Conservation (phyloP, 352 stramenopile genomes). For the Phytophthora citricola region DNA sequence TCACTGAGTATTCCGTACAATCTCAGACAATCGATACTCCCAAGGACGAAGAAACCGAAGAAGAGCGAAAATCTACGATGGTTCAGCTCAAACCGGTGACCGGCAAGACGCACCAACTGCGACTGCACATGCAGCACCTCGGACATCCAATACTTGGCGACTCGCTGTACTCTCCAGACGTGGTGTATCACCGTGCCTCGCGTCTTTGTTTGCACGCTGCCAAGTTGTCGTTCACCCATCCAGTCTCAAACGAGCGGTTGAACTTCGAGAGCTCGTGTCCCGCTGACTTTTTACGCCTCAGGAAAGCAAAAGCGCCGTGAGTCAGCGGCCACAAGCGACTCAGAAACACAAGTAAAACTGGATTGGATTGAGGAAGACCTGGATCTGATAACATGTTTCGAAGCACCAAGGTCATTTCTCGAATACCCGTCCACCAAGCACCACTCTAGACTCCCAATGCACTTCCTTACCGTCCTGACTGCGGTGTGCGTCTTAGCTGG, state of each 20-base stretch:
- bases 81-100: constrained; percentile 79
- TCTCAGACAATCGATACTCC: constrained; percentile 10
- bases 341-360: neutral
- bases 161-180: constrained; percentile 74
- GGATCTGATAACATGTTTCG: constrained; percentile 4
- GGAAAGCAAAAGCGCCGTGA: neutral
- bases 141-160: constrained; percentile 95
- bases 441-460: constrained; percentile 8
- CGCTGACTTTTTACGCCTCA: constrained; percentile 23
- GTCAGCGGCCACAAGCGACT: constrained; percentile 17
- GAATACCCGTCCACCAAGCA: constrained; percentile 6
- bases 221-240: constrained; percentile 51
- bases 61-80: constrained; percentile 37
- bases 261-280: constrained; percentile 41
- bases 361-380: no score
- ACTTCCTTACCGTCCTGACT: neutral
- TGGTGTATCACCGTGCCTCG: constrained; percentile 47
- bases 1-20: constrained; percentile 42
- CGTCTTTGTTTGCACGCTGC: constrained; percentile 62
- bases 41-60: neutral
- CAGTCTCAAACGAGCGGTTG: constrained; percentile 44
- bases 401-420: constrained; percentile 5
- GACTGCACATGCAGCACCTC: constrained; percentile 93
- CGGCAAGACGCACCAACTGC: constrained; percentile 94
- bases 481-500: constrained; percentile 4